Base-by-base conservation (phyloP, 371 early-diverging fungal species). In the Rhizopus sp. region DNA sequence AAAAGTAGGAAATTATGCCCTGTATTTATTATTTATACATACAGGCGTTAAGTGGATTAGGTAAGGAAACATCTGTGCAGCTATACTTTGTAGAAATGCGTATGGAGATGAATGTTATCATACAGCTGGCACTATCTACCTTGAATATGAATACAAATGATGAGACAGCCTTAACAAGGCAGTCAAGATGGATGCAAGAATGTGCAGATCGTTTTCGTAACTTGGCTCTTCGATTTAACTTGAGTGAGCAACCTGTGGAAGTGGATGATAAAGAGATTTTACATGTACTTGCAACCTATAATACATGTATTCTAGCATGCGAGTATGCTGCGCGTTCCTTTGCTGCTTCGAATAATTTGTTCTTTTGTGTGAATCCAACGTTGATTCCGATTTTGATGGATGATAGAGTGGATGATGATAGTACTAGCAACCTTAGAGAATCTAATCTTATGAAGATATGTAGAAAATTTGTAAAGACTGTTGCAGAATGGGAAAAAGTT, bases 1-100 rank as follows among this genome's bases (percentile, higher is more conserved):
- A 34, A 12, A 30, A 29, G 10, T 32, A 23, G 8, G 10, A 5
- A 29, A 56, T n/a, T 15, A 9, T 30, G 35, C 10, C 4, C 0
- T 42, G 23, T 17, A 16, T 17, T 54, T 4, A 10, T 7, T 15
- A n/a, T 29, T 35, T 9, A 59, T 23, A 46, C 23, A n/a, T 9
- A 56, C 50, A 75, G 70, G 67, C 71, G 16, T 64, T 75, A 37
- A 59, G 63, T 51, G 64, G 68, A 2, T 55, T 75, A 29, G 56
- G 53, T 0, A 61, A 66, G n/a, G 48, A 62, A 13, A 32, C 60
- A 16, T 23, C 42, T 4, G 56, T 63, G 4, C 72, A 70, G 46
- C 49, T 33, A 5, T 68, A 73, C 66, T 75, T 64, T 55, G 53
- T 71, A 23, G 71, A 69, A 17, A 42, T 75, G 9, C 64, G 78